Conservation (phyloP, 192 early-diverging fungal genomes). For the Linnemannia schmuckeri region DNA sequence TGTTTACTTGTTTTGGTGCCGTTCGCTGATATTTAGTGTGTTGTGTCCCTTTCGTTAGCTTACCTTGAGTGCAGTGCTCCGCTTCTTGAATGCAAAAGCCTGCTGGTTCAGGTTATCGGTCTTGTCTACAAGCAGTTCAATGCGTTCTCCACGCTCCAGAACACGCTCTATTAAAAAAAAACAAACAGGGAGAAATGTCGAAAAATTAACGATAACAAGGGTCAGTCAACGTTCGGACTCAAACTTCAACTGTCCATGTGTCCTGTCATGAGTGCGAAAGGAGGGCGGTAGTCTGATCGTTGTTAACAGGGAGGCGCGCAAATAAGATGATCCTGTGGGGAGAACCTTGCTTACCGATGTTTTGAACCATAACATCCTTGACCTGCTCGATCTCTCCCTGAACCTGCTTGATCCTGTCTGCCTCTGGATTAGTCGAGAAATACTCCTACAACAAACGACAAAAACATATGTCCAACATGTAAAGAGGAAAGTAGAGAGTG, state of each 20-base stretch:
- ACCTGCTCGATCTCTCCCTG: conserved; percentile 92
- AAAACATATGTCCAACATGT: neutral
- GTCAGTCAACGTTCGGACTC: neutral
- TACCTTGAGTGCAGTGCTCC: conserved; percentile 84
- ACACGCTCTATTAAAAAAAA: conserved; percentile 73
- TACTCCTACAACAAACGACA: conserved; percentile 65
- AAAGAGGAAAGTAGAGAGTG: neutral
- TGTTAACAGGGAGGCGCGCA: neutral
- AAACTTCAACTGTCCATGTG: neutral
- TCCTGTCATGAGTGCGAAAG: neutral
- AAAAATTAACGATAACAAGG: neutral
- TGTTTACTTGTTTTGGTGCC: conserved; percentile 6
- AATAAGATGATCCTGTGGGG: neutral
- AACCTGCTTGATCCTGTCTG: conserved; percentile 82
- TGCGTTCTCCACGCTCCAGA: conserved; percentile 88
- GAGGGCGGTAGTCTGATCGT: no score
- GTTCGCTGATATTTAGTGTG: neutral
- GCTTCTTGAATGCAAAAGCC: conserved; percentile 90
- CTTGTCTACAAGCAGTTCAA: conserved; percentile 92
- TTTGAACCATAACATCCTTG: conserved; percentile 93
- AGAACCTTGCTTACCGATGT: conserved; percentile 73
- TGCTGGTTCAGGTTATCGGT: conserved; percentile 88
- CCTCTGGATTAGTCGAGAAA: conserved; percentile 76
- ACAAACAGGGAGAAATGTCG: neutral
- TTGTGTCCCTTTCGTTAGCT: neutral